Evolutionary conservation across 2,329 filamentous ascomycete genomes (phyloP), one percentile per base, ranked within the genome.

Genomic region (Calonectria pauciramosa): DNA sequence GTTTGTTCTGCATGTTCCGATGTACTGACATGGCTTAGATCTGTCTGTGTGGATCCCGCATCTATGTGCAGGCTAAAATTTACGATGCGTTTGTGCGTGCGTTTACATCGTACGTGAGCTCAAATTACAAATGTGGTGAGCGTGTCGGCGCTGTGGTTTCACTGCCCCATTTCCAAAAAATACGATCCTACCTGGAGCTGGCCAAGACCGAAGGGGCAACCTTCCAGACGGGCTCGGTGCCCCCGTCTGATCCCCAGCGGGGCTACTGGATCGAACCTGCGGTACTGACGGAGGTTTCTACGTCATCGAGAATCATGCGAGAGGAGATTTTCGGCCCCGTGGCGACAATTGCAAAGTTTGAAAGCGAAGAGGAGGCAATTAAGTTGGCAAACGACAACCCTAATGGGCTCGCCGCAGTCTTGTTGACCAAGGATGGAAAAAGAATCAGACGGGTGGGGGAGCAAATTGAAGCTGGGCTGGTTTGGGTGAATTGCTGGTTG

Each of bases 321-420:
- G 56, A 63, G 56, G 56, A 63, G 36, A 63, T 63, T 28, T 63
- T 63, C 16, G 56, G 56, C 23, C 56, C 56, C 8, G 56, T 63
- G 14, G 56, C 26, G 23, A 63, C 56, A 4, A 63, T 63, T 26
- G 56, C 56, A 16, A 63, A 41, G 9, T 63, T 63, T 23, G 56
- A 63, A 28, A 63, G 23, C 8, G 56, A 63, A 38, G 23, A 38
- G 14, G 56, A 63, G 0, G 56, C 56, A 14, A 63, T 63, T n/a
- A 36, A 63, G 23, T 8, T 63, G n/a, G 34, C 56, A 41, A 63
- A 63, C 36, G 56, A 63, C 36, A 63, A 63, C 23, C 56, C 56
- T 2, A 63, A 63, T 28, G 56, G 56, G 14, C 56, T 63, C 2
- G 56, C 56, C 0, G 56, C 56, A 3, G 13, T 63, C 16, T 23